These are phyloP conservation scores for Phytophthora hybrid DNA, from an alignment of 352 stramenopile species.

Conservation along the genomic window DNA sequence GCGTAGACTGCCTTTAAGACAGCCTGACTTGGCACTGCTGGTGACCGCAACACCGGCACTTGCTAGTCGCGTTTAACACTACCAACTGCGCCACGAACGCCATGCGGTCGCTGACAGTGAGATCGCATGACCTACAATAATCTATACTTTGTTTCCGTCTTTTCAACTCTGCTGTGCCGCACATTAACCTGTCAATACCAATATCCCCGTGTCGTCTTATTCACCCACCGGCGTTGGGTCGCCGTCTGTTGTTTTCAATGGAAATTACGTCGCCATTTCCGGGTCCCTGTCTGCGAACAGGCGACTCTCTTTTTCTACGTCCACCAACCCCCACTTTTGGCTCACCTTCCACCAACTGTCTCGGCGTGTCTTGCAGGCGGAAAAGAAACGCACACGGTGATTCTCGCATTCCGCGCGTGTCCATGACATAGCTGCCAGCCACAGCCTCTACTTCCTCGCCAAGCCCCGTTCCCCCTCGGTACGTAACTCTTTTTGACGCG, in stretches of 20 bases:
- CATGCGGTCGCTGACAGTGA: neutral
- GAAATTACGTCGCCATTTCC: neutral
- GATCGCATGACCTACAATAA: neutral
- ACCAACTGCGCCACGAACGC: neutral
- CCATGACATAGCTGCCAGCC: conserved; percentile 21
- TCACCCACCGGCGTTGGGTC: no score
- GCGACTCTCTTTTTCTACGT: neutral
- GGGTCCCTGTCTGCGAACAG: neutral
- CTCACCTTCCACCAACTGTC: no score
- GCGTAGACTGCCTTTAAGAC: neutral
- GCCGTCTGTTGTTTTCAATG: neutral
- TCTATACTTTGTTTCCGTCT: neutral
- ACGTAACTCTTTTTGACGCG: conserved; percentile 33
- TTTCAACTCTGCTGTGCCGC: no score
- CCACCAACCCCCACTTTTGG: neutral
- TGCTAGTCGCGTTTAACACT: neutral
- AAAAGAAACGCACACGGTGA: conserved; percentile 23
- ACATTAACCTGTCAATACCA: no score
- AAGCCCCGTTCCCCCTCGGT: conserved; percentile 11
- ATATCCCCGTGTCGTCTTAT: no score
- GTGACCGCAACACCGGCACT: neutral
- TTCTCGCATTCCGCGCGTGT: conserved; percentile 23
- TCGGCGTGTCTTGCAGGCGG: conserved; percentile 3
- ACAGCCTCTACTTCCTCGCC: conserved; percentile 29
- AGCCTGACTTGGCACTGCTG: neutral